These are phyloP conservation scores for Aplosporella prunicola DNA, from an alignment of 2,329 filamentous ascomycete genomes.

Conservation along the genomic window DNA sequence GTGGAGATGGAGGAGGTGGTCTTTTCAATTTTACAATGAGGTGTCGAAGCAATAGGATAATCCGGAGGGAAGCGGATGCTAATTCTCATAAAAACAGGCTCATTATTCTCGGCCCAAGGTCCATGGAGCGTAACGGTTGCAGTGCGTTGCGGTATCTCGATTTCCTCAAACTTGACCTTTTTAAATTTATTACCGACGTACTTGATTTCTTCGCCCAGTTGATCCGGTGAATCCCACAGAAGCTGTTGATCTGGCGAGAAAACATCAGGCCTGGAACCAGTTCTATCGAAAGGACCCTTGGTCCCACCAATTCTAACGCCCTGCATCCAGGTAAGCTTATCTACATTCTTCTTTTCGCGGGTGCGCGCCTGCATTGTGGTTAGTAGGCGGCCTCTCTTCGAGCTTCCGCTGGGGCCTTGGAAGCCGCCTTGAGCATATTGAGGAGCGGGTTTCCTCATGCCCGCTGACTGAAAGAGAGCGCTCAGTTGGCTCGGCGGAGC, in stretches of 20 bases:
- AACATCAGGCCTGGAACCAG: constrained; percentile 15
- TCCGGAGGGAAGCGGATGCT: constrained; percentile 49
- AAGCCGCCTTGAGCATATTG: constrained; percentile 12
- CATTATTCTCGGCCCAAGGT: constrained; percentile 47
- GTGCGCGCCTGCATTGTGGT: constrained; percentile 41
- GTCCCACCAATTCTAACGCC: constrained; percentile 51
- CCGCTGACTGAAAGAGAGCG: constrained; percentile 14
- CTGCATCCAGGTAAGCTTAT: constrained; percentile 56
- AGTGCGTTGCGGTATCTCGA: constrained; percentile 45
- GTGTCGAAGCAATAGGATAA: constrained; percentile 43
- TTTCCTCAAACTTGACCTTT: constrained; percentile 50
- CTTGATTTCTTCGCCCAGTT: constrained; percentile 51
- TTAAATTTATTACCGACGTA: constrained; percentile 52
- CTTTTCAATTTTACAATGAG: constrained; percentile 47
- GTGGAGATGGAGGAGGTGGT: constrained; percentile 45
- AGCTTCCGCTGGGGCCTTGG: constrained; percentile 20
- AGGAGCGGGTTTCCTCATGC: constrained; percentile 15
- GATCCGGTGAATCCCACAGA: constrained; percentile 34
- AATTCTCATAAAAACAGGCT: constrained; percentile 46
- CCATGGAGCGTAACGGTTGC: constrained; percentile 50
- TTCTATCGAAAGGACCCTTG: constrained; percentile 14
- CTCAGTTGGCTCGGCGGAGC: constrained; percentile 13
- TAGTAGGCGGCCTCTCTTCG: constrained; percentile 35
- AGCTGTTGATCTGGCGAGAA: constrained; percentile 11
- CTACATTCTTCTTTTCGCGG: constrained; percentile 40